These are phyloP conservation scores for Daedaleopsis sinensis DNA, from an alignment of 768 basidiomycete species.

Conservation along the genomic window DNA sequence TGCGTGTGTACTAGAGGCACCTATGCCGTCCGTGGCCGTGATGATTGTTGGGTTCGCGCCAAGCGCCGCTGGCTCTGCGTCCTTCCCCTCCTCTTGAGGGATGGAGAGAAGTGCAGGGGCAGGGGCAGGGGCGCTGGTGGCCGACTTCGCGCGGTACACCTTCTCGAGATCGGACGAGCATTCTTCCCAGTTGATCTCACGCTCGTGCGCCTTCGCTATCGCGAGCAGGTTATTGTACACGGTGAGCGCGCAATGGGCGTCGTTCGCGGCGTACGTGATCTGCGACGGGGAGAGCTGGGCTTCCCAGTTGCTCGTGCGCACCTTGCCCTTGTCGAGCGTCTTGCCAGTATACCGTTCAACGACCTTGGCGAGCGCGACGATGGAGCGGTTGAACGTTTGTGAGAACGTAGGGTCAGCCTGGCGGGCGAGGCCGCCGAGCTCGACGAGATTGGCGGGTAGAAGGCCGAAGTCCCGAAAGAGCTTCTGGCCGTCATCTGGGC, in stretches of 20 bases:
- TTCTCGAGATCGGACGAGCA: constrained; percentile 34
- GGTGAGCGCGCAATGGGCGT: constrained; percentile 49
- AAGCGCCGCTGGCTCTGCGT: background rate
- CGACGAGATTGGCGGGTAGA: constrained; percentile 43
- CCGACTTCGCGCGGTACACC: constrained; percentile 12
- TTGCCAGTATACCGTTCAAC: constrained; percentile 44
- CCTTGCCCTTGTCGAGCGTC: constrained; percentile 46
- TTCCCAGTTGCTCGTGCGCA: constrained; percentile 53
- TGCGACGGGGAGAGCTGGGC: constrained; percentile 39
- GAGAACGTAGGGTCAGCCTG: constrained; percentile 42
- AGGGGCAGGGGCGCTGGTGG: background rate
- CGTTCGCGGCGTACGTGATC: constrained; percentile 53
- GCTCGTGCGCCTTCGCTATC: constrained; percentile 31
- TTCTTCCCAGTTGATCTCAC: constrained; percentile 19
- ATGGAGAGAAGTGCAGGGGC: background rate
- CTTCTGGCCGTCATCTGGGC: constrained; percentile 50
- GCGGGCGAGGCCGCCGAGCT: constrained; percentile 47
- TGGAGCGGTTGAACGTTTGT: constrained; percentile 35
- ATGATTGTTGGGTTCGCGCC: background rate
- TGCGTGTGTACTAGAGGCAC: background rate
- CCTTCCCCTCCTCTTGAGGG: background rate
- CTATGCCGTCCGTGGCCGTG: background rate
- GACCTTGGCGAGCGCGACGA: constrained; percentile 48
- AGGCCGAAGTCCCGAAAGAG: constrained; percentile 51
- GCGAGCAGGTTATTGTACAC: constrained; percentile 43